Base-by-base conservation (phyloP, 1,139 yeast species). In the Blastobotrys indianensis region DNA sequence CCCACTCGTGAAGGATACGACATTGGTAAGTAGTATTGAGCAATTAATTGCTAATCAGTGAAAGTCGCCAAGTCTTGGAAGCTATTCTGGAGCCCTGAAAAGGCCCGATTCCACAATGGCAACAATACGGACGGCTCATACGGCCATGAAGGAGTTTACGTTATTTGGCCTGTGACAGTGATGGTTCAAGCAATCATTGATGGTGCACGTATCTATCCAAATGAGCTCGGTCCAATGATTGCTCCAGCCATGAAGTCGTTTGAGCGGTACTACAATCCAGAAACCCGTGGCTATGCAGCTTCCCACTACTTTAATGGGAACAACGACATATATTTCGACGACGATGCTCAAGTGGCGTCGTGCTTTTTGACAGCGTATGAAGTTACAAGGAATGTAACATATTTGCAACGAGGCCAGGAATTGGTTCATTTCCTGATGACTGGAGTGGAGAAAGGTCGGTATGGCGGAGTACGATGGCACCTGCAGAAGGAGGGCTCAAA, bases 271-370 rank as follows among this genome's bases (percentile, higher is more conserved):
- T 76, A 77, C 62, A 76, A 78, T 51, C 67, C 69, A 11, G 66
- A 72, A 51, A 58, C 68, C 56, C 74, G 72, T 49, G 83, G 80
- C 2, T 79, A 67, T 60, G 73, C 80, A 38, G 85, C 84, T 2
- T 80, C 82, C 3, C 79, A 76, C 57, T 71, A 76, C 59, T 67
- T 66, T 46, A 75, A 76, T 32, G 76, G 74, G 41, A 82, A 80
- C 61, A 68, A 68, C 41, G 88, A 82, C 60, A 77, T 82, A 41
- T 81, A 82, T 61, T 82, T 79, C 54, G 90, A 82, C 60, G 90
- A 82, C 58, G 84, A 82, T 59, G 90, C 88, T 3, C 90, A 82
- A 60, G 80, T 81, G 12, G 82, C 85, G 15, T 73, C 82, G 55
- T 83, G 83, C 9, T 71, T 80, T 57, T 67, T 82, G 48, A 74